Evolutionary conservation across 352 stramenopile genomes (phyloP), one percentile per base, ranked within the genome.

Genomic region (Phytopythium aichiense): DNA sequence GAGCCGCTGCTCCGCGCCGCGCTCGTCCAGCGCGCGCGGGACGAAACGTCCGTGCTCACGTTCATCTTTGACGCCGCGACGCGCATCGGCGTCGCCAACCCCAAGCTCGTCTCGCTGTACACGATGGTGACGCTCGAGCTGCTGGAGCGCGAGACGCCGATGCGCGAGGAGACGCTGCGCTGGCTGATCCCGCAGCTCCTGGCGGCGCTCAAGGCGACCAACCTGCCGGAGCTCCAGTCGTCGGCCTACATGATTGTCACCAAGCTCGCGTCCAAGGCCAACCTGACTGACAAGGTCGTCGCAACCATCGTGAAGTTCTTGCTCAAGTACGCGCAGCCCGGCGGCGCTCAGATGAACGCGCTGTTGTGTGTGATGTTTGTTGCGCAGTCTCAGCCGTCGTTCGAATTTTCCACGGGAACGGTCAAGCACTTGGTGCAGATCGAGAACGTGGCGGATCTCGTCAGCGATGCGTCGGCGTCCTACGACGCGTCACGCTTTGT

Each of bases 101-200:
- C 84, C 13, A 94, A 95, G 66, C 71, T 95, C 58, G 85, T 90
- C 53, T 92, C 85, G 51, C 77, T 95, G n/a, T 95, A 94, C 66
- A 86, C 87, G 38, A 71, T 93, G 18, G 62, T 95, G 31, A 76
- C 85, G 59, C 76, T 95, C 57, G 69, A 94, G 67, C 76, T 95
- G 66, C 72, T 95, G n/a, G 84, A 95, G 30, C 76, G 75, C 31
- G 68, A 76, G 16, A 64, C 66, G 22, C 75, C 73, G 50, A 71
- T 95, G 48, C 79, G 74, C 55, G 87, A 95, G 53, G 31, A 70
- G 16, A 91, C 84, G 64, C 70, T 95, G 56, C 80, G 87, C 15
- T 92, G 84, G 81, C 68, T 95, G 12, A 79, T 93, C 15, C 87
- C 87, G 35, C 81, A 95, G 58, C 60, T 94, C 20, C 67, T 95